phyloP scores from a whole-genome alignment of 176 grass and related monocot species.

The Puccinellia tenuiflora region DNA sequence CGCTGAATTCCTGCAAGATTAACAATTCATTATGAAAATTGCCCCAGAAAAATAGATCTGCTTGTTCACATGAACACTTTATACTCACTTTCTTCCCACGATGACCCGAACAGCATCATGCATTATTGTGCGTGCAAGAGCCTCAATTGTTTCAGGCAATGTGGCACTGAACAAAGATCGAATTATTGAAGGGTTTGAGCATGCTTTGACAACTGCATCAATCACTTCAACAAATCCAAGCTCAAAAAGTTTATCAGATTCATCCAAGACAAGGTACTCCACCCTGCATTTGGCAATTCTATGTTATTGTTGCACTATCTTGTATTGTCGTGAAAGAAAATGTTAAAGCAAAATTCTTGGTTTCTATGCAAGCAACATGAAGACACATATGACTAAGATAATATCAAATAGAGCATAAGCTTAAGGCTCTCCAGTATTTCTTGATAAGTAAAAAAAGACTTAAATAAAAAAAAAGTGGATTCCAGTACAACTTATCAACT shows the following conservation, averaged over 20 bases:
- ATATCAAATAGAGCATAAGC: background rate
- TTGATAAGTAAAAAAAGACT: background rate
- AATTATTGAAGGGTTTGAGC: constrained; percentile 79
- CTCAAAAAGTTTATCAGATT: constrained; percentile 97
- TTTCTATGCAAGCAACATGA: background rate
- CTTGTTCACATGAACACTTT: background rate
- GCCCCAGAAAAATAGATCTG: background rate
- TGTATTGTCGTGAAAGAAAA: background rate
- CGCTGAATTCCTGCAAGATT: constrained; percentile 68
- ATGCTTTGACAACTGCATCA: constrained; percentile 75
- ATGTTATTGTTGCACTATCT: background rate
- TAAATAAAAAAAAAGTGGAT: background rate
- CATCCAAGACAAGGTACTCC: constrained; percentile 92
- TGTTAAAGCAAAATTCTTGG: background rate
- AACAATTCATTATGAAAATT: background rate
- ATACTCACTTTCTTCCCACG: constrained; percentile 82
- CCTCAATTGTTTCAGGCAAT: constrained; percentile 79
- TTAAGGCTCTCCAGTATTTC: background rate
- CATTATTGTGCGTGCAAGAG: constrained; percentile 91
- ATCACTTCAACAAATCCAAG: constrained; percentile 91
- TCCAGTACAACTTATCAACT: background rate
- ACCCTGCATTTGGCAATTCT: constrained; percentile 53
- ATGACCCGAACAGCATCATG: constrained; percentile 87
- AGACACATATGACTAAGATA: background rate
- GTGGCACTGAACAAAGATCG: constrained; percentile 91